Conservation (phyloP, 2,329 filamentous ascomycete species). For the Aaosphaeria pasadenensis region DNA sequence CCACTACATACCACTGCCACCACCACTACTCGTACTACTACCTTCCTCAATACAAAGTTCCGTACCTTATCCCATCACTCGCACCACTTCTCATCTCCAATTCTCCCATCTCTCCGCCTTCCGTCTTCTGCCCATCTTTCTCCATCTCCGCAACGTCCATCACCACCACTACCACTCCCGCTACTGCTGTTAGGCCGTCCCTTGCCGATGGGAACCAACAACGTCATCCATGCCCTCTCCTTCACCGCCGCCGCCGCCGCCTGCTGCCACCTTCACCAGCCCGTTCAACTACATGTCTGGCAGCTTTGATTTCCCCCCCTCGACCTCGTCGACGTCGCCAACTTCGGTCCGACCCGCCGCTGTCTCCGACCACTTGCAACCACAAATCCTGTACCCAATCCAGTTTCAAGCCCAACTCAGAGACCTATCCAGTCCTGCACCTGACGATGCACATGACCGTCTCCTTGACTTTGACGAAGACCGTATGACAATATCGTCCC, state of each 20-base stretch:
- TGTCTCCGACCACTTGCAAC: conserved; percentile 1
- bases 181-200: background rate
- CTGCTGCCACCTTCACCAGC: conserved; percentile 27
- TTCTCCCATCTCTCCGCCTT: background rate
- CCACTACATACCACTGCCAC: too few species aligned
- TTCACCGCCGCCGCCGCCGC: conserved; percentile 24
- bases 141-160: background rate
- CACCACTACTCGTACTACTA: too few species aligned
- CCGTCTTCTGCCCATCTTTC: background rate
- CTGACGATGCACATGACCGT: background rate
- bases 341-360: conserved; percentile 2
- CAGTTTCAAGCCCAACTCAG: conserved; percentile 7
- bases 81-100: background rate
- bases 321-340: conserved; percentile 27
- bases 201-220: conserved; percentile 1
- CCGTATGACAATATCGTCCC: conserved; percentile 3
- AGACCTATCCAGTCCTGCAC: conserved; percentile 8
- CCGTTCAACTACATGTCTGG: conserved; percentile 30
- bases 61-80: too few species aligned
- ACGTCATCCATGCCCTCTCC: conserved; percentile 22
- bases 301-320: conserved; percentile 46
- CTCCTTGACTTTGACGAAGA: too few species aligned
- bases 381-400: conserved; percentile 1
- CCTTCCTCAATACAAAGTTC: too few species aligned
- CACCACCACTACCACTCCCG: background rate